Percentiles rank a stretch among this genome's conserved stretches.
phyloP scores from a whole-genome alignment of 768 basidiomycete genomes.

The Fomitopsis pulvina region DNA sequence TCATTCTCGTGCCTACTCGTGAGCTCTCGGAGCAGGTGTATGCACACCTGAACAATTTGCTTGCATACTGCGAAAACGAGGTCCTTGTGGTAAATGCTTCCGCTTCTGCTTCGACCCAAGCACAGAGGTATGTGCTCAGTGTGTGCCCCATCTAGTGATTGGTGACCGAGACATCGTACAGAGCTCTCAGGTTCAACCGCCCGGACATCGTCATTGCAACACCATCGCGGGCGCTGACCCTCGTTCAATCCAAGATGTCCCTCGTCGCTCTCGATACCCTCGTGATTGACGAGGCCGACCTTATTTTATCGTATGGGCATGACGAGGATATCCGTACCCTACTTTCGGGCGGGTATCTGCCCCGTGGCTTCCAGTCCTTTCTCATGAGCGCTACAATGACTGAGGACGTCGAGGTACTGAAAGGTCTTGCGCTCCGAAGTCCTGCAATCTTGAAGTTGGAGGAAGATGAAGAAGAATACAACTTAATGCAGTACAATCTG shows the following conservation, averaged over 20 bases:
- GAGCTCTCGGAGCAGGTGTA: conserved; percentile 92
- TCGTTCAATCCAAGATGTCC: conserved; percentile 72
- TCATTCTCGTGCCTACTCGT: conserved; percentile 84
- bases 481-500: conserved; percentile 82
- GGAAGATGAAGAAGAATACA: conserved; percentile 78
- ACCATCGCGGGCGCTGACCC: conserved; percentile 59
- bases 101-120: conserved; percentile 58
- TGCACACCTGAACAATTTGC: conserved; percentile 53
- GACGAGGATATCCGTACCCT: conserved; percentile 80
- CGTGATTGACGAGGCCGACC: conserved; percentile 96
- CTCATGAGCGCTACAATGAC: conserved; percentile 98
- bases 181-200: conserved; percentile 53
- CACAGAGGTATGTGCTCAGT: conserved; percentile 57
- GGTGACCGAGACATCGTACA: conserved; percentile 15
- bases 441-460: conserved; percentile 86
- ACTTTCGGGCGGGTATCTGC: conserved; percentile 63
- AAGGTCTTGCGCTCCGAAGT: conserved; percentile 80
- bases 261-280: conserved; percentile 71
- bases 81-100: conserved; percentile 72
- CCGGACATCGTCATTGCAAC: conserved; percentile 81
- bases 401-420: conserved; percentile 87
- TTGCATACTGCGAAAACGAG: conserved; percentile 75
- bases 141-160: not conserved
- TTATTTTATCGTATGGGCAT: conserved; percentile 95
- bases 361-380: conserved; percentile 84